Base-by-base conservation (phyloP, 2,329 filamentous ascomycete species). In the Helotiales sp. region DNA sequence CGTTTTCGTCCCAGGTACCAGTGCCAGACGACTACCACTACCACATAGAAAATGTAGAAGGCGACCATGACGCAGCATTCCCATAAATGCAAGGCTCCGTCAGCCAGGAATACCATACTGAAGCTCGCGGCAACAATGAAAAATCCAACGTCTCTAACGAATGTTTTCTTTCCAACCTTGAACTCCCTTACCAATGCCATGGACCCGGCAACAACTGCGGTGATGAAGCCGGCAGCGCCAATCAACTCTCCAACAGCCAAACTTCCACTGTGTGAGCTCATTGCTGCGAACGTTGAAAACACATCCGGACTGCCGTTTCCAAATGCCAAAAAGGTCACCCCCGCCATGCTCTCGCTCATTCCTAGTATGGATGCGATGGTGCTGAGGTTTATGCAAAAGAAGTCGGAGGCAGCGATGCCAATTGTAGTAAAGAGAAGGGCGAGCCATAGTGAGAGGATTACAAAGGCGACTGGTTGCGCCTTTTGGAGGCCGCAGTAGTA, bases 171-270 rank as follows among this genome's bases (percentile, higher is more conserved):
- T 62, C 93, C 92, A 61, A 99, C 96, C 72, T 90, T 91, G 79
- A 99, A 99, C 63, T 97, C 96, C 70, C 93, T 87, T n/a, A 97
- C 94, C 64, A 99, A 81, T 15, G 95, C 96, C 96, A 99, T 99
- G 64, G 93, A 97, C 17, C 96, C 96, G 5, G 95, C 93, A 37
- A 99, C 96, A 20, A 99, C 95, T 1, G 94, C 92, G 1, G 94
- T 96, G 78, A 99, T 99, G 81, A 99, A 99, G 70, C 93, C 89
- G 37, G 96, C 96, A 11, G 96, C 96, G 37, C 96, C 96, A 62
- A 99, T 93, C 60, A 99, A 84, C 81, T 99, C 96, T 54, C 96
- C 96, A 47, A 99, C 89, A 0, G 96, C 96, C 84, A 99, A 87
- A 81, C 94, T 96, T n/a, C 95, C 95, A 77, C 94, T 97, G 76